phyloP scores from a whole-genome alignment of 78 protist genomes.

The Planoprotostelium fungivorum region DNA sequence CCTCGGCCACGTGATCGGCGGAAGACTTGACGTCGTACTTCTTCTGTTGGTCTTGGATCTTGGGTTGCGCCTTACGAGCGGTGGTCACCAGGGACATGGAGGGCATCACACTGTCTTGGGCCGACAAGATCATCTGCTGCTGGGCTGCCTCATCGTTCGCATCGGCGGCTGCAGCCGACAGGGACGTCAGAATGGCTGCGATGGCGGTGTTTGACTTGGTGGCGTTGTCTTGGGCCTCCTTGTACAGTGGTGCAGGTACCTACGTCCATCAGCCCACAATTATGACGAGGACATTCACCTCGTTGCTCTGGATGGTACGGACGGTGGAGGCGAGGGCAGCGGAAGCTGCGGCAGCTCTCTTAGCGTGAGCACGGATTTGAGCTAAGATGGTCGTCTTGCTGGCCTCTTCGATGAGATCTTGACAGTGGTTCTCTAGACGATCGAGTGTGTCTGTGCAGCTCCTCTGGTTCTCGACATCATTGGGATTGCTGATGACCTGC shows the following conservation, averaged over 20 bases:
- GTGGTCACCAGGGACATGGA: slow-evolving; percentile 43
- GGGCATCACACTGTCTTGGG: neutral
- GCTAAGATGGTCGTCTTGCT: neutral
- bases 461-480: neutral
- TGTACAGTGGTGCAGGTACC: neutral
- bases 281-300: no score
- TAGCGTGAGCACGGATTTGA: neutral
- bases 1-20: slow-evolving; percentile 32
- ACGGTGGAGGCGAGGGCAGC: neutral
- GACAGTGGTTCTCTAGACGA: neutral
- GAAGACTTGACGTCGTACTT: slow-evolving; percentile 23
- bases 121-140: neutral
- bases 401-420: neutral
- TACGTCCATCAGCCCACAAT: no score
- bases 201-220: neutral
- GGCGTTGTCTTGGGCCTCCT: neutral
- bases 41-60: slow-evolving; percentile 48
- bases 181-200: neutral
- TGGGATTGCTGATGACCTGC: neutral
- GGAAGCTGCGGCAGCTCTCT: neutral
- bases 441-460: neutral
- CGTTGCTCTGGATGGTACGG: neutral
- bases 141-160: neutral
- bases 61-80: slow-evolving; percentile 21
- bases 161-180: neutral